Conservation (phyloP, 805 yeast genomes). For the Schizosaccharomyces osmophilus region DNA sequence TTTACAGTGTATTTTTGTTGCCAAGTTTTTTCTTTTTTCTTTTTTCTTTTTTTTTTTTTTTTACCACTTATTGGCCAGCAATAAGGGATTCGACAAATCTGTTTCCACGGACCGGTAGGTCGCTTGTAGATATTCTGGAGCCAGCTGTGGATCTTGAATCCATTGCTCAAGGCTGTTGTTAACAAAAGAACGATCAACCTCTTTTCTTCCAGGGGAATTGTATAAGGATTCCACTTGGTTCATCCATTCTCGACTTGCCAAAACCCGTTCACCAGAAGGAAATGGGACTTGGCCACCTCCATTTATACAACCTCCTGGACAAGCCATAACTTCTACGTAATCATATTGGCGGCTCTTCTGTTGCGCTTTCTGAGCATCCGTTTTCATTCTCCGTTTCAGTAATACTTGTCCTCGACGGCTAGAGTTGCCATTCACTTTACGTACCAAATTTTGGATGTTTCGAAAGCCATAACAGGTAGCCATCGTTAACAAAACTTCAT, state of each 20-base stretch:
- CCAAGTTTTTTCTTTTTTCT: too few relatives aligned
- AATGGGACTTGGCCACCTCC: conserved; percentile 68
- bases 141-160: background rate
- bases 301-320: conserved; percentile 92
- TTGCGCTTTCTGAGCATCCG: conserved; percentile 8
- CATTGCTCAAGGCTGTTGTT: background rate
- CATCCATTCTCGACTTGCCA: conserved; percentile 1
- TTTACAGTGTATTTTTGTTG: too few relatives aligned
- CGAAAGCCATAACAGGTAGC: conserved; percentile 48
- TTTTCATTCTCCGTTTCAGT: conserved; percentile 2
- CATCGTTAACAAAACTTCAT: conserved; percentile 20
- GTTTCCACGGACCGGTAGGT: background rate
- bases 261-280: background rate
- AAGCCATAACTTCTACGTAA: conserved; percentile 88
- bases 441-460: conserved; percentile 77
- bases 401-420: conserved; percentile 6
- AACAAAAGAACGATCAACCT: background rate
- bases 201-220: background rate
- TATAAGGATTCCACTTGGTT: background rate
- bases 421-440: conserved; percentile 34
- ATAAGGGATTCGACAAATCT: background rate
- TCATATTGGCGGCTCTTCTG: conserved; percentile 22
- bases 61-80: background rate
- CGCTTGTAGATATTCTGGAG: background rate
- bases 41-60: background rate